phyloP scores from a whole-genome alignment of 768 basidiomycete genomes.

The Pleurotus pulmonarius region DNA sequence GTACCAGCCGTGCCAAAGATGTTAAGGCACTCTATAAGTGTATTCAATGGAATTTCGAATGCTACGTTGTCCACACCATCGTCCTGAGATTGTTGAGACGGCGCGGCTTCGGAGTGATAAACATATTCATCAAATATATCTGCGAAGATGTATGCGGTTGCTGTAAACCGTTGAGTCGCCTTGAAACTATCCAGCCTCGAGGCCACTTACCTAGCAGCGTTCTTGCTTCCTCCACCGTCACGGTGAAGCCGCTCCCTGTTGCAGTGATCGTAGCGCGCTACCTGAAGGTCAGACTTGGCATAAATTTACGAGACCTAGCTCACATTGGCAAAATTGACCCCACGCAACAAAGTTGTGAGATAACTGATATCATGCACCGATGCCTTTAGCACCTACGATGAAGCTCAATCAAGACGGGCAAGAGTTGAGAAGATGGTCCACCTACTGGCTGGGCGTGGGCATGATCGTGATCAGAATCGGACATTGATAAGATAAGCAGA shows the following conservation, averaged over 20 bases:
- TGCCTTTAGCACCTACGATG: conserved; percentile 53
- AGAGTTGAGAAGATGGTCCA: neutral
- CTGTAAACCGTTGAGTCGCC: conserved; percentile 33
- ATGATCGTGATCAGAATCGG: neutral
- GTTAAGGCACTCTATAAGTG: conserved; percentile 86
- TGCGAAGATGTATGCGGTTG: conserved; percentile 76
- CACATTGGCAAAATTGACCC: conserved; percentile 80
- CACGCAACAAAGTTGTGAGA: conserved; percentile 73
- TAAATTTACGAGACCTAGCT: conserved; percentile 18
- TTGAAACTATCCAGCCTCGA: neutral
- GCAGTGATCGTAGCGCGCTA: conserved; percentile 76
- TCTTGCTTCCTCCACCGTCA: conserved; percentile 84
- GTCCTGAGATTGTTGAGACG: conserved; percentile 20
- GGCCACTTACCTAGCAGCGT: conserved; percentile 65
- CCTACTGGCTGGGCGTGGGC: neutral
- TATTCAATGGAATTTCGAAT: conserved; percentile 83
- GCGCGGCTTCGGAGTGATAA: conserved; percentile 45
- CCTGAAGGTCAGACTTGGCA: conserved; percentile 8
- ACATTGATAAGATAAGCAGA: neutral
- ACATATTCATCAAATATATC: conserved; percentile 78
- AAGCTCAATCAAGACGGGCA: neutral
- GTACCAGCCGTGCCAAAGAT: conserved; percentile 83
- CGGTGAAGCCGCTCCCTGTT: conserved; percentile 63
- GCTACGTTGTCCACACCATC: conserved; percentile 34
- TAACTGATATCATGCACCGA: conserved; percentile 81